Evolutionary conservation across 129 eudicot genomes (phyloP), one percentile per base, ranked within the genome.

Genomic region (Tanacetum coccineum): DNA sequence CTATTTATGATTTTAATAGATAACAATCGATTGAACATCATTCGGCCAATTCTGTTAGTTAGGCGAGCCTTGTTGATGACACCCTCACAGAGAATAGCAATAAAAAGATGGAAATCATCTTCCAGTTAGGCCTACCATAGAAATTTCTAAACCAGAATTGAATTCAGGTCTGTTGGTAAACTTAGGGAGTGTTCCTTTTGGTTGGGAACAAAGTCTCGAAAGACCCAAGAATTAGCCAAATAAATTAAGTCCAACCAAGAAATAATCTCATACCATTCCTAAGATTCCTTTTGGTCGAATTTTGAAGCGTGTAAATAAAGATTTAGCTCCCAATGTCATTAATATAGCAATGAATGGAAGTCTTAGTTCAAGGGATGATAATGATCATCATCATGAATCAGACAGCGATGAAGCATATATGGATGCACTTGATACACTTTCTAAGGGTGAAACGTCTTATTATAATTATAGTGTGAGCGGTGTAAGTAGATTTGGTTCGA

Each of bases 181-280:
- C 57, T 68, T 87, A 9, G 96, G 95, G 57, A 72, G 78, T 20
- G 87, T 92, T 67, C 96, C 98, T 9, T 92, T 92, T 48, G 67
- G 48, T 13, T 92, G 98, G 98, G 98, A 92, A 68, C 82, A 76
- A 25, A 81, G 68, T 67, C 98, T 96, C 6, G 98, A 96, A 71
- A 81, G 74, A 72, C 91, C 98, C 10, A 92, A 88, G 70, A 66
- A 75, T 55, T 82, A 79, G 48, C 65, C 26, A 3, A 65, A 64
- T 39, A 69, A 67, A 46, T 80, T 62, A 45, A 36, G 22, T 56
- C 74, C 64, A 25, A 39, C 66, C 30, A 19, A n/a, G 36, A 85
- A 78, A 21, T 44, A 59, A 21, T 67, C 72, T 70, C 83, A 74
- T 17, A 36, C 76, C 53, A 58, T 72, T 66, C 94, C 96, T 12